Percentiles rank a stretch among this genome's conserved stretches.
phyloP scores from a whole-genome alignment of 2,329 filamentous ascomycete species.

The Xylariaceae sp. region DNA sequence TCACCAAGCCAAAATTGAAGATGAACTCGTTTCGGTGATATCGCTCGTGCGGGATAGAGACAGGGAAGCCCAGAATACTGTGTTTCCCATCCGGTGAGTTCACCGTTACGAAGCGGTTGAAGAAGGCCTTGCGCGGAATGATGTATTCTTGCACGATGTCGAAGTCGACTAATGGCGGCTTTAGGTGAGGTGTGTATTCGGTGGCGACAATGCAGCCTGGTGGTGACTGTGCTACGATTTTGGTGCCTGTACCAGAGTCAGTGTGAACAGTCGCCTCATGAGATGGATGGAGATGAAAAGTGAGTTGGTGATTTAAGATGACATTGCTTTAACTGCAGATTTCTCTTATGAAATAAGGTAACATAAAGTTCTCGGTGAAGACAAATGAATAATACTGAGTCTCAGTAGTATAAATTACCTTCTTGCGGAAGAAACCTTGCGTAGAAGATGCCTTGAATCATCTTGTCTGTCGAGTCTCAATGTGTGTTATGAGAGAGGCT shows the following conservation, averaged over 20 bases:
- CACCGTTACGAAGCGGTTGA: slow-evolving; percentile 86
- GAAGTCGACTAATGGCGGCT: slow-evolving; percentile 79
- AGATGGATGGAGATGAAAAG: too few species aligned
- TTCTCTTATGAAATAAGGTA: not conserved
- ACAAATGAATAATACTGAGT: not conserved
- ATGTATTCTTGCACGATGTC: slow-evolving; percentile 88
- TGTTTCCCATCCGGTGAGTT: slow-evolving; percentile 74
- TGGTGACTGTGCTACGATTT: slow-evolving; percentile 67
- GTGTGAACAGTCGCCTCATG: not conserved
- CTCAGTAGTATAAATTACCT: slow-evolving; percentile 49
- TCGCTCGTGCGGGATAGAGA: slow-evolving; percentile 81
- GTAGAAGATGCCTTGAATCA: slow-evolving; percentile 76
- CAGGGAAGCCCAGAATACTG: slow-evolving; percentile 84
- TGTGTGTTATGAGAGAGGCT: not conserved
- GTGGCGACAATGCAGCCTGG: slow-evolving; percentile 65
- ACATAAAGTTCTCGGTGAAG: not conserved
- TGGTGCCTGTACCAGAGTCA: slow-evolving; percentile 57
- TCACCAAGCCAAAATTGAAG: slow-evolving; percentile 93
- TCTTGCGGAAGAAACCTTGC: slow-evolving; percentile 71
- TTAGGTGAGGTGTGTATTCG: slow-evolving; percentile 48
- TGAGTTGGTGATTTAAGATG: not conserved
- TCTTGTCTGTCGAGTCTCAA: slow-evolving; percentile 42
- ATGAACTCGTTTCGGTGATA: slow-evolving; percentile 97
- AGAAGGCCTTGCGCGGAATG: slow-evolving; percentile 93
- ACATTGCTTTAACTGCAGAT: too few species aligned